These are phyloP conservation scores for Andrographis paniculata DNA, from an alignment of 305 asterid species.

Conservation along the genomic window DNA sequence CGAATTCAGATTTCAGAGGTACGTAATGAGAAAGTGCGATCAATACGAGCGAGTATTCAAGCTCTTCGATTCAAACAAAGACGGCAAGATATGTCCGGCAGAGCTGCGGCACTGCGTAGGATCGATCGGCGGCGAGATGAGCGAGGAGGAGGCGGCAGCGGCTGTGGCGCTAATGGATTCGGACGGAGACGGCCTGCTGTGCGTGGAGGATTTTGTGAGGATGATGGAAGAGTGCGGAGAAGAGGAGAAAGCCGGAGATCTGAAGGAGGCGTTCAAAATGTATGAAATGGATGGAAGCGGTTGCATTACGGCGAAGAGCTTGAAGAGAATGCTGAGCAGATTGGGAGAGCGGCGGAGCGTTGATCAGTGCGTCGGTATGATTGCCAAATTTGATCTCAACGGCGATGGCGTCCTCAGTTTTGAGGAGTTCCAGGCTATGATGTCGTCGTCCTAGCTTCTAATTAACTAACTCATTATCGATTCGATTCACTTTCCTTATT, in stretches of 20 bases:
- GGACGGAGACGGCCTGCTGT: slow-evolving; percentile 45
- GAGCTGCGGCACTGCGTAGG: slow-evolving; percentile 37
- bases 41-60: slow-evolving; percentile 32
- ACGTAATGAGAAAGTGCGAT: slow-evolving; percentile 27
- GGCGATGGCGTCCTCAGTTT: slow-evolving; percentile 57
- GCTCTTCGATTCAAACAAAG: slow-evolving; percentile 34
- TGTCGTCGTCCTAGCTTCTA: slow-evolving; percentile 27
- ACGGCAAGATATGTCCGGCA: slow-evolving; percentile 31
- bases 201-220: slow-evolving; percentile 44
- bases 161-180: slow-evolving; percentile 44
- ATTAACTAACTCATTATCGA: too few species aligned
- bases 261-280: slow-evolving; percentile 53
- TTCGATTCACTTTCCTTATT: too few species aligned
- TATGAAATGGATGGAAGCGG: slow-evolving; percentile 49
- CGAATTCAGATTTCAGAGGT: background rate
- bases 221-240: slow-evolving; percentile 44
- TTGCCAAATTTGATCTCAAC: slow-evolving; percentile 48
- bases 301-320: slow-evolving; percentile 41
- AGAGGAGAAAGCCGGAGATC: slow-evolving; percentile 41
- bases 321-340: slow-evolving; percentile 41
- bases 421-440: slow-evolving; percentile 62
- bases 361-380: slow-evolving; percentile 46
- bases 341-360: slow-evolving; percentile 42
- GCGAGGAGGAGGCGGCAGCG: slow-evolving; percentile 36
- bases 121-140: slow-evolving; percentile 23